A percentile compares a stretch with the other conserved stretches of the same genome.
These are phyloP conservation scores for Kwoniella sp. DNA, from an alignment of 768 basidiomycete species.

Conservation along the genomic window DNA sequence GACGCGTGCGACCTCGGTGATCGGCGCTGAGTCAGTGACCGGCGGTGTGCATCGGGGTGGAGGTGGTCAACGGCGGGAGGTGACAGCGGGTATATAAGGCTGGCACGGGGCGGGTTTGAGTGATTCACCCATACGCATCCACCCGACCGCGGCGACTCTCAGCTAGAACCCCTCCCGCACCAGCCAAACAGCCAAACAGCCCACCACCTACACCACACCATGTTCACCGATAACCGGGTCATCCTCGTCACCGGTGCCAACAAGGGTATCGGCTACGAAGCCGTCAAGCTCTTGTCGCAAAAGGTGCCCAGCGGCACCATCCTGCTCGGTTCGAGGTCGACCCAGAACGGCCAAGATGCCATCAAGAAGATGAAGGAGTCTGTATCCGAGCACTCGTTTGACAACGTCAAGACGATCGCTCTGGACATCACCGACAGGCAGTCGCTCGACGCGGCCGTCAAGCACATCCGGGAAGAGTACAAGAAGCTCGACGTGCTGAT, in stretches of 20 bases:
- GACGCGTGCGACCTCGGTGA: too few relatives aligned
- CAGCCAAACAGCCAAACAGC: too few relatives aligned
- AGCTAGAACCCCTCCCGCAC: too few relatives aligned
- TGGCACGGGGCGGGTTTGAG: too few relatives aligned
- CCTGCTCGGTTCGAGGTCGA: constrained; percentile 17
- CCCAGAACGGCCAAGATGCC: constrained; percentile 13
- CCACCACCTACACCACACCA: background rate
- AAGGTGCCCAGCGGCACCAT: constrained; percentile 1
- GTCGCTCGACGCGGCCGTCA: constrained; percentile 2
- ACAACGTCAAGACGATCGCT: constrained; percentile 13
- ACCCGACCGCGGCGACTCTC: too few relatives aligned
- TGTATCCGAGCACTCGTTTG: background rate
- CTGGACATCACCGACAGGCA: constrained; percentile 14
- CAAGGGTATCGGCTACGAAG: constrained; percentile 23
- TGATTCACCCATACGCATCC: too few relatives aligned
- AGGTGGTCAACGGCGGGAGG: too few relatives aligned
- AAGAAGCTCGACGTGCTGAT: constrained; percentile 15
- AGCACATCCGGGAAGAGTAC: constrained; percentile 8
- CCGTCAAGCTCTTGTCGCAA: constrained; percentile 16
- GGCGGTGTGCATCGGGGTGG: too few relatives aligned
- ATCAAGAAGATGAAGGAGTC: constrained; percentile 13
- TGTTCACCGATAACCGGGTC: background rate
- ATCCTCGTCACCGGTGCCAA: constrained; percentile 25
- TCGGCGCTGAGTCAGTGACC: too few relatives aligned
- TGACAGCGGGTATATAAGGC: too few relatives aligned